phyloP scores from a whole-genome alignment of 2,329 filamentous ascomycete species.

The Fusarium subglutinans region DNA sequence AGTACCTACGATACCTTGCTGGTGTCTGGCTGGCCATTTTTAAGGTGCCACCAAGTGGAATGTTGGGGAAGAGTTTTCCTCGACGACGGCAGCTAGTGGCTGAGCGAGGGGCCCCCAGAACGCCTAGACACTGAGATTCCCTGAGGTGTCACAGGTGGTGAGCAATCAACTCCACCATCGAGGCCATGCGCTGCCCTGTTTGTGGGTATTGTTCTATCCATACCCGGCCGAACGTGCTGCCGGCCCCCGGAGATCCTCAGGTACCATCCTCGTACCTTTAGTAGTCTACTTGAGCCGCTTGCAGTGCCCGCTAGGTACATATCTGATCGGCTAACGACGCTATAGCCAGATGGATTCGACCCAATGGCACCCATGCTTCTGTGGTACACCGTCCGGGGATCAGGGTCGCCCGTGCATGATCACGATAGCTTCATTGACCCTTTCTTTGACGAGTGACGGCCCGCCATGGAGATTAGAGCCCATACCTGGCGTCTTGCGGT shows the following conservation, averaged over 20 bases:
- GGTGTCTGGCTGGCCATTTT: slow-evolving; percentile 37
- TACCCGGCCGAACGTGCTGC: slow-evolving; percentile 35
- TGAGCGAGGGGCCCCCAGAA: slow-evolving; percentile 36
- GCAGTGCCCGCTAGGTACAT: background rate
- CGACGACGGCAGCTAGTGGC: slow-evolving; percentile 38
- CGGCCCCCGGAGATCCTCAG: slow-evolving; percentile 28
- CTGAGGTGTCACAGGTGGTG: slow-evolving; percentile 21
- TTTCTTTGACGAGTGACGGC: slow-evolving; percentile 22
- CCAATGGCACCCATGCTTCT: slow-evolving; percentile 11
- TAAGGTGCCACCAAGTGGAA: slow-evolving; percentile 44
- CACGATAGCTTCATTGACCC: slow-evolving; percentile 41
- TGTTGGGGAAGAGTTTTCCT: slow-evolving; percentile 46
- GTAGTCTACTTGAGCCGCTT: slow-evolving; percentile 5
- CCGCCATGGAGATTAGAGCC: slow-evolving; percentile 20
- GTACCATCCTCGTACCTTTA: slow-evolving; percentile 17
- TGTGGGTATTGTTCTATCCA: slow-evolving; percentile 11
- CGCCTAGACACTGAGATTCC: slow-evolving; percentile 24
- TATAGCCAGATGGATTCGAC: slow-evolving; percentile 10
- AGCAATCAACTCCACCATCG: slow-evolving; percentile 23
- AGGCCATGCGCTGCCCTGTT: slow-evolving; percentile 18
- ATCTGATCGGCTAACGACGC: slow-evolving; percentile 7
- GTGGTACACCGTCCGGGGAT: slow-evolving; percentile 26
- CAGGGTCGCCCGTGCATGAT: slow-evolving; percentile 41
- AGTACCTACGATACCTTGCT: slow-evolving; percentile 35
- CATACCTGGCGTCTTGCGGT: slow-evolving; percentile 35